phyloP scores from a whole-genome alignment of 306 rosid genomes.

The Cyclanthera cordifolia region DNA sequence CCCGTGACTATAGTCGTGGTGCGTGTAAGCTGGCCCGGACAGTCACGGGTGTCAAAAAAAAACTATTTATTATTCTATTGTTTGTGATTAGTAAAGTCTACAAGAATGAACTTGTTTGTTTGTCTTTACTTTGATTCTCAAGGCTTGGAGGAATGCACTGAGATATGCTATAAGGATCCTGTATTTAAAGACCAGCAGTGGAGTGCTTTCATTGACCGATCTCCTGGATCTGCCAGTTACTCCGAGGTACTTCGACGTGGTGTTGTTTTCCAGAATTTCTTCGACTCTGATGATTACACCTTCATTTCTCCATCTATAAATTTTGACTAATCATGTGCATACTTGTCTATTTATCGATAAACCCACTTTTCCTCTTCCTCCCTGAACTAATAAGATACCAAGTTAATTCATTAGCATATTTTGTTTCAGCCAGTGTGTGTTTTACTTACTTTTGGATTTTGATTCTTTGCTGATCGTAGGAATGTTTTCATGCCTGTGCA shows the following conservation, averaged over 20 bases:
- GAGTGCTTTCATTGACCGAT: slow-evolving; percentile 93
- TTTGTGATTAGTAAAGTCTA: too few relatives aligned
- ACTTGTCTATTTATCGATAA: not conserved
- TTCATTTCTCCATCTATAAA: not conserved
- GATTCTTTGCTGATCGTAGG: slow-evolving; percentile 32
- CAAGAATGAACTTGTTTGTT: too few relatives aligned
- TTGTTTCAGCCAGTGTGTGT: not conserved
- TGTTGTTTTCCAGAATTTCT: not conserved
- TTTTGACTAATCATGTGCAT: not conserved
- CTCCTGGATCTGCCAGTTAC: slow-evolving; percentile 66
- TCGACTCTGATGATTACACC: not conserved
- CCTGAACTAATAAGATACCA: not conserved
- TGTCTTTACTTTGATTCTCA: not conserved
- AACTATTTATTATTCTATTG: too few relatives aligned
- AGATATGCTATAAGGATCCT: slow-evolving; percentile 86
- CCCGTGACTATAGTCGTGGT: too few relatives aligned
- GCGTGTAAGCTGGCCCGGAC: too few relatives aligned
- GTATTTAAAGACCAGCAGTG: slow-evolving; percentile 77
- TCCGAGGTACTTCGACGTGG: slow-evolving; percentile 42
- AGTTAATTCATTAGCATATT: not conserved
- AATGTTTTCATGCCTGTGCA: slow-evolving; percentile 75
- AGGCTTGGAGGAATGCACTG: slow-evolving; percentile 75
- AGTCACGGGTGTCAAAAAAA: too few relatives aligned
- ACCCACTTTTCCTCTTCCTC: too few relatives aligned
- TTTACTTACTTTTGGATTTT: slow-evolving; percentile 3